Percentiles rank a stretch among this genome's conserved stretches.
phyloP scores from a whole-genome alignment of 371 early-diverging fungal species.

The Mucor circinelloides region DNA sequence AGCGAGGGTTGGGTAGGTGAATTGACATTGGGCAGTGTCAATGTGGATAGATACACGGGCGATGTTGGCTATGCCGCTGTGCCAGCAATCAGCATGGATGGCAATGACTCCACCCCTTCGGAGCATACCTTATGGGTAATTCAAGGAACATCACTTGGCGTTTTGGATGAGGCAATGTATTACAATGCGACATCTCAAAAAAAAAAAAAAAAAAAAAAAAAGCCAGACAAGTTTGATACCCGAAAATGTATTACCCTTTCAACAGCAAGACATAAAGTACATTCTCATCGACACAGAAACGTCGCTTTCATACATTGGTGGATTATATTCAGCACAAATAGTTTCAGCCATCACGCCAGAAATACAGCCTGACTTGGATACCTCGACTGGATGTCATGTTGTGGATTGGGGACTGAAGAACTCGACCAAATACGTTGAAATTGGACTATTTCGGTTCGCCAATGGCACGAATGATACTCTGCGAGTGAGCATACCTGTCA shows the following conservation, averaged over 20 bases:
- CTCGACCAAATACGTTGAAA: constrained; percentile 12
- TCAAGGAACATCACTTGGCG: no score
- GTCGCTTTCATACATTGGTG: constrained; percentile 23
- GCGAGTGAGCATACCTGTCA: constrained; percentile 14
- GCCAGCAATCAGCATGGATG: no score
- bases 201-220: no score
- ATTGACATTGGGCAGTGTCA: no score
- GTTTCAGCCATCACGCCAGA: not conserved
- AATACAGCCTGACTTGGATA: not conserved
- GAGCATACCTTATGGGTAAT: no score
- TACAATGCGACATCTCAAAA: no score
- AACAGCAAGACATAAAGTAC: not conserved
- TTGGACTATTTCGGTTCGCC: not conserved
- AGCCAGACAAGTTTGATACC: no score
- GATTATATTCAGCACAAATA: constrained; percentile 1
- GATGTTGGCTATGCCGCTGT: no score
- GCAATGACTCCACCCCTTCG: no score
- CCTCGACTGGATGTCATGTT: not conserved
- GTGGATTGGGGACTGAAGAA: constrained; percentile 17
- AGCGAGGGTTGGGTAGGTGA: no score
- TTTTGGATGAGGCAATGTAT: no score
- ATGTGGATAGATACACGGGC: no score
- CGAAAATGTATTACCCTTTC: not conserved
- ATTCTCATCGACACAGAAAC: constrained; percentile 28
- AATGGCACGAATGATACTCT: not conserved